Base-by-base conservation (phyloP, 768 basidiomycete species). In the Phylloporus arenicola region DNA sequence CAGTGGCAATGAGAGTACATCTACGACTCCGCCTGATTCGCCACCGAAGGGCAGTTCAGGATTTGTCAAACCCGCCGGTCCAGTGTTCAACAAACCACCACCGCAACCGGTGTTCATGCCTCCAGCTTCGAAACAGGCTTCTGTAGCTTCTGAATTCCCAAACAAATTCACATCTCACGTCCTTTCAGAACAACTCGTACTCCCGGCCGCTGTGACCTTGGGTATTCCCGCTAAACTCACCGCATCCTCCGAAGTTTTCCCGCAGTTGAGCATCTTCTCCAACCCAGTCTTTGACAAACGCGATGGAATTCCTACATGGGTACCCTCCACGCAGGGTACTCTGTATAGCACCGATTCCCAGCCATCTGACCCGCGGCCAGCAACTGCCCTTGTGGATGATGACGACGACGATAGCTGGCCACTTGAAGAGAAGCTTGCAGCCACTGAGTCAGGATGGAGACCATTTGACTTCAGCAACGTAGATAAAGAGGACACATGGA, bases 401-500 rank as follows among this genome's bases (percentile, higher is more conserved):
- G 82, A 83, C 48, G 60, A 62, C 45, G 76, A 77, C 10, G 86
- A 88, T 58, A 88, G 86, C 61, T 89, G 86, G 86, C 84, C 83
- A 10, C 68, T 86, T 24, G 80, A 85, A 35, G 84, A 84, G 55
- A 84, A 81, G 56, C 65, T 84, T 48, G 70, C 76, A 1, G 71
- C 72, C 34, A 75, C 72, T 10, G 72, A 78, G 31, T 76, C 68
- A 48, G 70, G 75, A 52, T 88, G 87, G 87, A 78, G 78, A 14
- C 72, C 76, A 41, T 83, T 82, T 56, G 78, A 76, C 25, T 68
- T 71, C 44, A 74, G 67, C 48, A 63, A 66, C 20, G 67, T 72
- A 8, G 86, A 87, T 42, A 86, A 88, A 57, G 84, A 80, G 54
- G 75, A 82, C 67, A 86, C 86, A 16, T 88, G 87, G 87, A 87